phyloP scores from a whole-genome alignment of 306 rosid species.

The Quercus rubra region DNA sequence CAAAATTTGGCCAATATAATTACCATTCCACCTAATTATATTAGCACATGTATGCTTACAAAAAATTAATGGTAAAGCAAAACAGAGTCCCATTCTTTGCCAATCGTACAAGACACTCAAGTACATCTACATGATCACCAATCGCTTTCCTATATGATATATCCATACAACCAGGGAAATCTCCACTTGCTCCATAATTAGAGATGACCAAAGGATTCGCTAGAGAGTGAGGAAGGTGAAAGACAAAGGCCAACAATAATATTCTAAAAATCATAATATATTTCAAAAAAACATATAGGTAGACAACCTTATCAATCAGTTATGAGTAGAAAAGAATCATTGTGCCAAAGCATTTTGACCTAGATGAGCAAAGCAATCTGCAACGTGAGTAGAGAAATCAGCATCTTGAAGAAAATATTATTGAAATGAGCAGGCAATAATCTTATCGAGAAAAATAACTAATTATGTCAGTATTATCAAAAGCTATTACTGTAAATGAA shows the following conservation, averaged over 20 bases:
- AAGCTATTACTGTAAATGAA: background rate
- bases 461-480: background rate
- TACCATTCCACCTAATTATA: too few relatives aligned
- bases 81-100: conserved; percentile 73
- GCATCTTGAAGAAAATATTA: conserved; percentile 4
- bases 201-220: conserved; percentile 69
- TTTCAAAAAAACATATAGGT: conserved; percentile 1
- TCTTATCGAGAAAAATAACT: background rate
- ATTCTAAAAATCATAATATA: background rate
- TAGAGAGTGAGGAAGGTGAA: conserved; percentile 32
- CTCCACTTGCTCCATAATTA: conserved; percentile 86
- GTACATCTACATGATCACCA: conserved; percentile 66
- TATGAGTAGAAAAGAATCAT: conserved; percentile 9
- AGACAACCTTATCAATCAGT: conserved; percentile 15
- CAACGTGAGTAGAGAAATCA: conserved; percentile 30
- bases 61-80: conserved; percentile 25
- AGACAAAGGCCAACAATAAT: conserved; percentile 29
- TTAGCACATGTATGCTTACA: too few relatives aligned
- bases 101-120: conserved; percentile 90
- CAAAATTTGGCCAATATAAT: too few relatives aligned
- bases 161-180: conserved; percentile 74
- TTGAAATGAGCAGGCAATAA: background rate
- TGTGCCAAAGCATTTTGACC: conserved; percentile 41
- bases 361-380: conserved; percentile 83
- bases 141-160: conserved; percentile 65